These are phyloP conservation scores for Candida yuanshanica DNA, from an alignment of 805 yeast genomes.

Conservation along the genomic window DNA sequence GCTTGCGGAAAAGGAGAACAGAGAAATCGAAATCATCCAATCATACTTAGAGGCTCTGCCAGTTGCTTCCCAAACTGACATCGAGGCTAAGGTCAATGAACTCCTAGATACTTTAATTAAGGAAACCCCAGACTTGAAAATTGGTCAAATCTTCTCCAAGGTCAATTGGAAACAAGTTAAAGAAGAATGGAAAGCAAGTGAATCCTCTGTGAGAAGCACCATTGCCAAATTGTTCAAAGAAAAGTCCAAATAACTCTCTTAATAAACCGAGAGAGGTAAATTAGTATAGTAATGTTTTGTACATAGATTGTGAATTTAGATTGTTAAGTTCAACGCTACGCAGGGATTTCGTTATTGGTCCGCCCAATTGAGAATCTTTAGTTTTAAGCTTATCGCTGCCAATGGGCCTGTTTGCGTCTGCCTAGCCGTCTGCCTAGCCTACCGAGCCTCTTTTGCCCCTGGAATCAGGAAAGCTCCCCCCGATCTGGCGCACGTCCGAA, in stretches of 20 bases:
- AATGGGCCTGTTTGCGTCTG: no score
- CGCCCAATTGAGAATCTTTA: no score
- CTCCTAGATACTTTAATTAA: slow-evolving; percentile 20
- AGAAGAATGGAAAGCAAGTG: slow-evolving; percentile 34
- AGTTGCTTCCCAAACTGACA: slow-evolving; percentile 42
- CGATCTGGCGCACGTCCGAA: background rate
- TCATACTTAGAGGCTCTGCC: slow-evolving; percentile 36
- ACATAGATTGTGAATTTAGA: no score
- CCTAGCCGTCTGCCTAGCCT: no score
- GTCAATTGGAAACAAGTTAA: slow-evolving; percentile 29
- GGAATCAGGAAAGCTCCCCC: background rate
- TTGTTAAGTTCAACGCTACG: no score
- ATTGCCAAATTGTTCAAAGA: slow-evolving; percentile 23
- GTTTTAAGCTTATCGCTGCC: no score
- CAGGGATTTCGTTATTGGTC: no score
- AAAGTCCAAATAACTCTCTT: background rate
- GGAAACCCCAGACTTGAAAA: slow-evolving; percentile 15
- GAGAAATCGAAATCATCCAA: slow-evolving; percentile 39
- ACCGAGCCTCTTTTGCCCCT: background rate
- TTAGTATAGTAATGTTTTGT: no score
- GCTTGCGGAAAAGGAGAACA: slow-evolving; percentile 45
- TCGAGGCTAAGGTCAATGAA: slow-evolving; percentile 28
- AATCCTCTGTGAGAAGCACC: slow-evolving; percentile 25
- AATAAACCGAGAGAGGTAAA: no score
- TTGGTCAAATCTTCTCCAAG: slow-evolving; percentile 28